Percentiles rank a stretch among this genome's conserved stretches.
Conservation (phyloP, 345 rosid species). For the Moringa oleifera region DNA sequence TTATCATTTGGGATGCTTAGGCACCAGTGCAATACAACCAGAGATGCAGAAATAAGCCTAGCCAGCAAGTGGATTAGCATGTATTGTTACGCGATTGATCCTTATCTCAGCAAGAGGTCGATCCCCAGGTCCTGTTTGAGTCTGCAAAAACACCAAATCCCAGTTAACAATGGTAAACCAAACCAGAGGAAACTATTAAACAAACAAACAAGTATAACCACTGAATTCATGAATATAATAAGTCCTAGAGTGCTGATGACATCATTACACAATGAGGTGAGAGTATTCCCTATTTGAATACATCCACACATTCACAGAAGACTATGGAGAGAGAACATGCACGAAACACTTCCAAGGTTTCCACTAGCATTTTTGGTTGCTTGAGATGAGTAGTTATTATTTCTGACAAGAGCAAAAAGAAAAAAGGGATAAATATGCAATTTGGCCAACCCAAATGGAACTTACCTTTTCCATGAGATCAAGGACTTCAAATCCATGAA, state of each 20-base stretch:
- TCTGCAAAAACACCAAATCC: conserved; percentile 39
- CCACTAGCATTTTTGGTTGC: not conserved
- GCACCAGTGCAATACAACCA: not conserved
- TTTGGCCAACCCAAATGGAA: not conserved
- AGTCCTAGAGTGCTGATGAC: not conserved
- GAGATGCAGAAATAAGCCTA: conserved; percentile 19
- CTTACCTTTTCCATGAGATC: conserved; percentile 97
- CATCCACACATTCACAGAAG: not conserved
- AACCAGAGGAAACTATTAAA: not conserved
- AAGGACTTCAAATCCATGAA: conserved; percentile 97
- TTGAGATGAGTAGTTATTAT: not conserved
- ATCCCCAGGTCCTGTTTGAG: conserved; percentile 84
- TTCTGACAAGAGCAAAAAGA: too few relatives aligned
- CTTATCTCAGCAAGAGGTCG: conserved; percentile 97
- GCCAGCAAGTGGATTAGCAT: conserved; percentile 96
- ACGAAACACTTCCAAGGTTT: not conserved
- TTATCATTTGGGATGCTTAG: not conserved
- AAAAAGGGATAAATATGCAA: too few relatives aligned
- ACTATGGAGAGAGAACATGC: not conserved
- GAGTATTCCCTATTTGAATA: too few relatives aligned
- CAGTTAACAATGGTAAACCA: not conserved
- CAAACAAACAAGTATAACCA: too few relatives aligned
- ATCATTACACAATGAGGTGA: too few relatives aligned
- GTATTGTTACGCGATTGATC: conserved; percentile 86
- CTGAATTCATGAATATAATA: not conserved